Evolutionary conservation across 805 yeast genomes (phyloP), one percentile per base, ranked within the genome.

Genomic region (Kodamaea hsintzibuensis): DNA sequence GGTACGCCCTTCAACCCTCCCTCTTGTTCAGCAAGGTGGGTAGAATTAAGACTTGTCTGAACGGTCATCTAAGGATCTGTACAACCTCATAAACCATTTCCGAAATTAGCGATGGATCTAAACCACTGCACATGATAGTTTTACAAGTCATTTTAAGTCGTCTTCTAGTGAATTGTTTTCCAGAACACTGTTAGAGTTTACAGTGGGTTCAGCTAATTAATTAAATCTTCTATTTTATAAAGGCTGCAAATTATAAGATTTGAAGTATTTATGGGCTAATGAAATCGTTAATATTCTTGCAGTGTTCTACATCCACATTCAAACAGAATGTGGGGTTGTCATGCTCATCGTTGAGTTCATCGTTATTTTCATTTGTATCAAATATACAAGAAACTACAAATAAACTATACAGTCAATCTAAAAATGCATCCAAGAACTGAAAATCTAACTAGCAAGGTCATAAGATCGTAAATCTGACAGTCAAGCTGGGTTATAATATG

Each of bases 401-500:
- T 22, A 22, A 22, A 22, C n/a, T n/a, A n/a, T n/a, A n/a, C 44
- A 40, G 44, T 17, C 44, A 40, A 17, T 40, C 44, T 40, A 40
- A 40, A 40, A 40, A 40, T 40, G 44, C 44, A 40, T 40, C 44
- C 44, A 40, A 40, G 44, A 40, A 40, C 25, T 40, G 19, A 40
- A n/a, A 40, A 19, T 40, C 44, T 40, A 40, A 40, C 44, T 17
- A 40, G 44, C 44, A 40, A 17, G 25, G 44, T 40, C 44, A 19
- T 40, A 40, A 40, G 44, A 40, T 40, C 44, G 44, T 40, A 40
- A 40, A 30, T 30, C 35, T 30, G 35, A 30, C 35, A 40, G 44
- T 40, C 25, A 45, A 27, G 48, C 48, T 33, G 48, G 48, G 17
- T 45, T 45, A 14, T 27, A 45, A 19, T 45, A 45, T n/a, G 48